These are phyloP conservation scores for Serendipita indica DNA, from an alignment of 768 basidiomycete genomes.

Conservation along the genomic window DNA sequence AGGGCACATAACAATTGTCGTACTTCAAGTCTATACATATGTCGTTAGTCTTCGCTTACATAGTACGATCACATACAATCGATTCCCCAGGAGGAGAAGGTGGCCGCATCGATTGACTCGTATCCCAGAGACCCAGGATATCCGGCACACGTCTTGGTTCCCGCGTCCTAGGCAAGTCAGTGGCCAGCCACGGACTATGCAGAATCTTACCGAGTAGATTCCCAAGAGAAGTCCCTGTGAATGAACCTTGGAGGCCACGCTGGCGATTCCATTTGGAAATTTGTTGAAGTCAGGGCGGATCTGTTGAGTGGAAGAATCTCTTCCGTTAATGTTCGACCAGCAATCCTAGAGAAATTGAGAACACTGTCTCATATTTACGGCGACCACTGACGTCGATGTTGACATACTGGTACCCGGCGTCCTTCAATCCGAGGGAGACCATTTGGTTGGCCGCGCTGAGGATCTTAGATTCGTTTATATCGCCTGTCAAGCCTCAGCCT, in stretches of 20 bases:
- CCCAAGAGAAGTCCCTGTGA: conserved; percentile 37
- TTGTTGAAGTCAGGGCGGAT: conserved; percentile 38
- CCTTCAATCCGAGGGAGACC: conserved; percentile 32
- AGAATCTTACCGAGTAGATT: conserved; percentile 29
- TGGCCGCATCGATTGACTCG: conserved; percentile 36
- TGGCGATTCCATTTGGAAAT: conserved; percentile 38
- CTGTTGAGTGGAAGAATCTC: conserved; percentile 26
- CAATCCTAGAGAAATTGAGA: too few relatives aligned
- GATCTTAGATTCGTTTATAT: conserved; percentile 32
- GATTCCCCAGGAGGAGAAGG: conserved; percentile 39
- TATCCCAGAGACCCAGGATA: conserved; percentile 41
- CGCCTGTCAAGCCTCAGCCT: too few relatives aligned
- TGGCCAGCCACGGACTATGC: not conserved
- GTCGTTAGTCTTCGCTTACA: too few relatives aligned
- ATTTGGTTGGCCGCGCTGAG: conserved; percentile 34
- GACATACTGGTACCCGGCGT: conserved; percentile 36
- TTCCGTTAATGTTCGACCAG: conserved; percentile 30
- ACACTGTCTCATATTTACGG: too few relatives aligned
- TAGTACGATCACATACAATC: conserved; percentile 29
- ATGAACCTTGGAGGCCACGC: conserved; percentile 32
- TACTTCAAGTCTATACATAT: conserved; percentile 34
- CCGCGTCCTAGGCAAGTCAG: conserved; percentile 30
- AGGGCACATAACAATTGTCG: conserved; percentile 38
- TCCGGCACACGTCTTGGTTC: conserved; percentile 37
- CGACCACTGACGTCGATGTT: too few relatives aligned